Evolutionary conservation across 2,329 filamentous ascomycete species (phyloP).

Genomic region (Colletotrichum sojae): DNA sequence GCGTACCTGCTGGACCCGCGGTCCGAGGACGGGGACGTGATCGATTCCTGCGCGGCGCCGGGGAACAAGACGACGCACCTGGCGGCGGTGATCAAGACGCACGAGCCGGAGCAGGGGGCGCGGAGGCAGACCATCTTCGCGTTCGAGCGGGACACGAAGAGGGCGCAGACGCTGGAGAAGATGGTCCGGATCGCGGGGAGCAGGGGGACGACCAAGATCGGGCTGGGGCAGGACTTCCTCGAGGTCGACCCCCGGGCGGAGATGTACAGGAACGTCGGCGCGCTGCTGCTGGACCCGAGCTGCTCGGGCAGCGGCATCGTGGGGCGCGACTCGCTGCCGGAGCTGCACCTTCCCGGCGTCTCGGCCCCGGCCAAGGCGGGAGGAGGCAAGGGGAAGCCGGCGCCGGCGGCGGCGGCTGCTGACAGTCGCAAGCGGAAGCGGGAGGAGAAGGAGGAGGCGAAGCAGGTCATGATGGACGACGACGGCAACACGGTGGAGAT

Average conservation of each 20-base stretch:
- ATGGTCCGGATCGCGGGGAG: conserved; percentile 88
- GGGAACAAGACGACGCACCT: conserved; percentile 98
- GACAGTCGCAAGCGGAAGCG: conserved; percentile 63
- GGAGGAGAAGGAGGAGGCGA: conserved; percentile 49
- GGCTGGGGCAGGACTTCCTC: conserved; percentile 85
- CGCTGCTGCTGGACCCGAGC: conserved; percentile 90
- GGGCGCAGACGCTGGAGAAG: conserved; percentile 83
- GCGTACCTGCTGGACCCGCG: conserved; percentile 85
- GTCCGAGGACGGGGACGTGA: conserved; percentile 78
- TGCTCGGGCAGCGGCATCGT: conserved; percentile 97
- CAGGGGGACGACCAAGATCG: conserved; percentile 75
- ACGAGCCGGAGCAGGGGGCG: conserved; percentile 53
- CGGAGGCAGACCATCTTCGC: conserved; percentile 73
- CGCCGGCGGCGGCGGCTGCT: conserved; percentile 38
- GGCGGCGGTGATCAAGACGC: conserved; percentile 77
- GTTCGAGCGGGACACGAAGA: conserved; percentile 81
- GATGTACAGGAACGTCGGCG: conserved; percentile 79
- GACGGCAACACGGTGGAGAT: conserved; percentile 68
- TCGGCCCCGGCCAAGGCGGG: conserved; percentile 43
- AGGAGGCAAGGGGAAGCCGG: conserved; percentile 55
- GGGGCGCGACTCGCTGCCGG: conserved; percentile 84
- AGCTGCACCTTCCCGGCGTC: conserved; percentile 70
- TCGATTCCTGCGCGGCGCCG: conserved; percentile 95
- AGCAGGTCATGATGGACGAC: conserved; percentile 66
- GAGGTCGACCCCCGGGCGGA: conserved; percentile 76